A percentile compares a stretch with the other conserved stretches of the same genome.
These are phyloP conservation scores for Ailanthus altissimus DNA, from an alignment of 345 rosid species.

Conservation along the genomic window DNA sequence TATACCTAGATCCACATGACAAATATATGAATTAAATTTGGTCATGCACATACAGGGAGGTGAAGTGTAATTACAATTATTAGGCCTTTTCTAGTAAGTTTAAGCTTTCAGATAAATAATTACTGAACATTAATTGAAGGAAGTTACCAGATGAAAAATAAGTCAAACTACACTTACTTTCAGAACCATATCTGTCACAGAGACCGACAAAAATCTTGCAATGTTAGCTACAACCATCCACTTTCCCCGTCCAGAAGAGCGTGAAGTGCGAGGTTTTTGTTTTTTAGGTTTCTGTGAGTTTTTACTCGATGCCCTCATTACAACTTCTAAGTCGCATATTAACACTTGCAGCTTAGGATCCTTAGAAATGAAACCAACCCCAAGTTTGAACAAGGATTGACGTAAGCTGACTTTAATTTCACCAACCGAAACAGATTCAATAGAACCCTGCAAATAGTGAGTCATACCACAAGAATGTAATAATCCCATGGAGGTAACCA, in stretches of 20 bases:
- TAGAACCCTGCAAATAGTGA: slow-evolving; percentile 71
- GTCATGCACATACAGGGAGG: not conserved
- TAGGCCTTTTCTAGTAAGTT: too few relatives aligned
- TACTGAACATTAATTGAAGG: not conserved
- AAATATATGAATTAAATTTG: not conserved
- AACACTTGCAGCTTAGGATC: slow-evolving; percentile 88
- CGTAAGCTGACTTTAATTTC: slow-evolving; percentile 91
- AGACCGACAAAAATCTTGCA: slow-evolving; percentile 88
- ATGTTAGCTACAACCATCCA: slow-evolving; percentile 89
- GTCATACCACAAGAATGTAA: slow-evolving; percentile 17
- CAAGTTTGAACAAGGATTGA: slow-evolving; percentile 90
- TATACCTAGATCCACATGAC: not conserved
- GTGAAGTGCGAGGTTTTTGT: slow-evolving; percentile 52
- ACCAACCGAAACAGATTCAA: slow-evolving; percentile 88
- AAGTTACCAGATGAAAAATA: not conserved
- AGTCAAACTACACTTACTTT: slow-evolving; percentile 51
- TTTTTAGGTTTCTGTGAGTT: slow-evolving; percentile 51
- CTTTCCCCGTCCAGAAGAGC: slow-evolving; percentile 80
- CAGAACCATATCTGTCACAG: slow-evolving; percentile 77
- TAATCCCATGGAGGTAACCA: not conserved
- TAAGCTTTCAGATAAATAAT: not conserved
- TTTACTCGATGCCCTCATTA: slow-evolving; percentile 69
- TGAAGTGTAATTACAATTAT: not conserved
- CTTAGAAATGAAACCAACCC: slow-evolving; percentile 83
- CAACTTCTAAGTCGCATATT: slow-evolving; percentile 82